These are phyloP conservation scores for Penicillium soppii DNA, from an alignment of 495 filamentous ascomycete species.

Conservation along the genomic window DNA sequence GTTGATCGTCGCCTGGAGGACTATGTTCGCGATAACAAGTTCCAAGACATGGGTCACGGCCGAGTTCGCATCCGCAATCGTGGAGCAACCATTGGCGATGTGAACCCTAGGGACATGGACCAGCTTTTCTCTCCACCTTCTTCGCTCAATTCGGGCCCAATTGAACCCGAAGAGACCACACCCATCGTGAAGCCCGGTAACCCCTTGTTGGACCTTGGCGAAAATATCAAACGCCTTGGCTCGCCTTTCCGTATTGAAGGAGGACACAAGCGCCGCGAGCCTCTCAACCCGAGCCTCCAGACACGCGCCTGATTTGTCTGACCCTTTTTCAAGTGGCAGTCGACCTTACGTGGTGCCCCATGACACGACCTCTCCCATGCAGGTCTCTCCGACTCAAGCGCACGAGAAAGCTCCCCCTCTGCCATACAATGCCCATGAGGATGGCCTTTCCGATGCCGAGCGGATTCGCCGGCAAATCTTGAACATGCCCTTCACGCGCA, in stretches of 20 bases:
- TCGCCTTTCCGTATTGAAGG: constrained; percentile 51
- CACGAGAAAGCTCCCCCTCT: constrained; percentile 16
- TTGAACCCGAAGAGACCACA: constrained; percentile 29
- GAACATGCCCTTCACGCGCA: constrained; percentile 38
- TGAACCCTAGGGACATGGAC: constrained; percentile 38
- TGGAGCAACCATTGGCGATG: constrained; percentile 48
- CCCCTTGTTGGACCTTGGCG: constrained; percentile 32
- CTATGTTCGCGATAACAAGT: constrained; percentile 43
- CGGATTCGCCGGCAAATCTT: constrained; percentile 47
- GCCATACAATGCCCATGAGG: constrained; percentile 39
- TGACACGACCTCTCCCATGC: constrained; percentile 15
- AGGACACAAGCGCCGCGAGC: constrained; percentile 24
- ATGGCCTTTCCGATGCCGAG: constrained; percentile 48
- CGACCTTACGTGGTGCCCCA: constrained; percentile 13
- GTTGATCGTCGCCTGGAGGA: constrained; percentile 50
- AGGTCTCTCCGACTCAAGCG: constrained; percentile 18
- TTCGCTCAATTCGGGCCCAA: constrained; percentile 34
- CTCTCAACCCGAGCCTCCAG: constrained; percentile 27
- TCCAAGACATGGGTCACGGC: constrained; percentile 43
- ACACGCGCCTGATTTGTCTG: constrained; percentile 44
- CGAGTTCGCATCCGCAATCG: constrained; percentile 52
- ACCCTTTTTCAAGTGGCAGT: constrained; percentile 37
- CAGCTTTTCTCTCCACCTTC: constrained; percentile 52
- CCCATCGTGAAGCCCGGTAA: constrained; percentile 28
- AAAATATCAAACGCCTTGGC: constrained; percentile 48